Base-by-base conservation (phyloP, 805 yeast species). In the Saccharomycopsis sp. region DNA sequence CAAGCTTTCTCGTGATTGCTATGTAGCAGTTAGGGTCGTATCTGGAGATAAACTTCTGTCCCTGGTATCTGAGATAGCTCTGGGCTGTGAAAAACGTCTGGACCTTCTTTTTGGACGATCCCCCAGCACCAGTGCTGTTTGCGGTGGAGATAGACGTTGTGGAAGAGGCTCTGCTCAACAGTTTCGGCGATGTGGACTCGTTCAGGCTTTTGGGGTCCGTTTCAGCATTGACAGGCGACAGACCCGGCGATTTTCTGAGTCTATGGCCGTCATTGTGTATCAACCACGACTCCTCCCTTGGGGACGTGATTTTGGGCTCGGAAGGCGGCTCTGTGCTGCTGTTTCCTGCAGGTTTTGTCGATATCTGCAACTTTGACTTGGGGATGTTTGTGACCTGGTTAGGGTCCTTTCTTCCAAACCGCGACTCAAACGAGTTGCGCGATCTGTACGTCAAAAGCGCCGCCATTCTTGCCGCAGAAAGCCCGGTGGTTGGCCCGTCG, bases 21-120 rank as follows among this genome's bases (percentile, higher is more conserved):
- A 94, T 91, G 71, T 94, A 94, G 73, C 98, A 94, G 69, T 94
- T 94, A 24, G 99, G 97, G 71, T 94, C 99, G 66, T 92, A 94
- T 65, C 99, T 76, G 50, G 81, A 77, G 52, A 91, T 84, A 69
- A 94, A 94, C 70, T 94, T 94, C 56, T 85, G 82, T 14, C 97
- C 98, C 70, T 94, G 99, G 71, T 94, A 94, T 60, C 99, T 80
- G 63, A 94, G 75, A 70, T 94, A 94, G 59, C 92, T 87, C 72
- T 94, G 99, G 1, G 99, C 99, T 0, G 98, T 88, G 73, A 94
- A 94, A 68, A 82, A 88, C 8, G 81, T 78, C 62, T 81, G 83
- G 51, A 75, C 69, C 7, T 70, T 69, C 60, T 68, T 69, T 12
- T 67, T 64, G 44, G 44, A 12, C 12, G 15, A 12, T 12, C n/a